phyloP scores from a whole-genome alignment of 306 rosid species.

The Rubus parviflorus region DNA sequence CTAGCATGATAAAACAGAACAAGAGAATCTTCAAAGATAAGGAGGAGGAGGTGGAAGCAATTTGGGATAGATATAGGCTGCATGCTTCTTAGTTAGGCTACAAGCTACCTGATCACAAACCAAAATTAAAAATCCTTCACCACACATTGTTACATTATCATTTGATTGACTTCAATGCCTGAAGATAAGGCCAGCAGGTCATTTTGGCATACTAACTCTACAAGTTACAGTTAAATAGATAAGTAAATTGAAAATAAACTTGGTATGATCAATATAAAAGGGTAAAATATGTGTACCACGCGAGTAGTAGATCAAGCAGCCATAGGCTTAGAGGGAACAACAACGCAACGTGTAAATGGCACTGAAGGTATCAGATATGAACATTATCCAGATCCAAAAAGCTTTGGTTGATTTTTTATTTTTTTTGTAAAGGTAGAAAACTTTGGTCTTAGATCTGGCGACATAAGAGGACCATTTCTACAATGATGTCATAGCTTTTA shows the following conservation, averaged over 20 bases:
- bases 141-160: background rate
- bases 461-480: background rate
- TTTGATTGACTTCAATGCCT: background rate
- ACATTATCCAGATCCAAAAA: background rate
- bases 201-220: background rate
- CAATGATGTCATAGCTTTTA: background rate
- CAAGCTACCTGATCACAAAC: background rate
- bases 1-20: background rate
- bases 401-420: background rate
- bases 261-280: background rate
- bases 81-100: conserved; percentile 3
- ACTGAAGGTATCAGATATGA: background rate
- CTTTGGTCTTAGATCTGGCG: background rate
- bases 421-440: background rate
- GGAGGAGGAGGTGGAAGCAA: background rate
- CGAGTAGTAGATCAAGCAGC: background rate
- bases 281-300: background rate
- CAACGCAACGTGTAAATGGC: background rate
- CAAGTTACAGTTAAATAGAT: background rate
- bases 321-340: background rate
- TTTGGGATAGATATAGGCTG: background rate
- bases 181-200: background rate
- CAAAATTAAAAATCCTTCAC: background rate
- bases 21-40: background rate
- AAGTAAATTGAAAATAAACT: background rate